These are phyloP conservation scores for Talaromyces adpressus DNA, from an alignment of 495 filamentous ascomycete genomes.

Conservation along the genomic window DNA sequence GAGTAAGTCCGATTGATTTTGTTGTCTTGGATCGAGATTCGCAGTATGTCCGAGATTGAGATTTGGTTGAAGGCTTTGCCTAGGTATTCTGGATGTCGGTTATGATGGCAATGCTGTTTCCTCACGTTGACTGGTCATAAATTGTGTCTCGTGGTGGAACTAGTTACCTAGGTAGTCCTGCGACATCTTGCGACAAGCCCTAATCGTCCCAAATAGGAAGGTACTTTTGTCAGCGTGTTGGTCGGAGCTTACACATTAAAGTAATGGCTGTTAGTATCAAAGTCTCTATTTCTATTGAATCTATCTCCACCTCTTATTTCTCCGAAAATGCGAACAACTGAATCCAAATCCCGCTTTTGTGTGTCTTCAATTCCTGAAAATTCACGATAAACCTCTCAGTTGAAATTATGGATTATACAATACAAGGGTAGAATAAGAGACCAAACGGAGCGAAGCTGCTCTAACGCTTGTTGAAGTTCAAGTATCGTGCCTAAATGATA, in stretches of 20 bases:
- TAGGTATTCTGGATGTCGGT: neutral
- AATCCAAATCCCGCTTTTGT: neutral
- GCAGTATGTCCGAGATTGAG: neutral
- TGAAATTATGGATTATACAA: neutral
- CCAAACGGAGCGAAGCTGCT: slow-evolving; percentile 2
- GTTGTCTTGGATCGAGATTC: neutral
- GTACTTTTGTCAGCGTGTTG: no score
- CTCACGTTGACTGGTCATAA: neutral
- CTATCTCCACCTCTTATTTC: neutral
- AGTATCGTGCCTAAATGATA: slow-evolving; percentile 44
- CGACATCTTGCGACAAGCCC: no score
- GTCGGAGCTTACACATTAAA: no score
- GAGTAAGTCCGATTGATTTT: neutral
- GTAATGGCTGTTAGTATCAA: neutral
- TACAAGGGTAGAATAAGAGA: neutral
- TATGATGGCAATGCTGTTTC: slow-evolving; percentile 5
- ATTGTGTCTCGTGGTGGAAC: neutral
- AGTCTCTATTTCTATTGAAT: neutral
- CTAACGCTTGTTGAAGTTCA: slow-evolving; percentile 58
- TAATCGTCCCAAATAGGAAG: no score
- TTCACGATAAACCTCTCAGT: neutral
- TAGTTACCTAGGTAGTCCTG: neutral
- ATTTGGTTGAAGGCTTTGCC: neutral
- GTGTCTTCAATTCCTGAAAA: neutral
- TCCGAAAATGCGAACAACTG: neutral